Base-by-base conservation (phyloP, 2,329 filamentous ascomycete species). In the Pyrenophora graminea region DNA sequence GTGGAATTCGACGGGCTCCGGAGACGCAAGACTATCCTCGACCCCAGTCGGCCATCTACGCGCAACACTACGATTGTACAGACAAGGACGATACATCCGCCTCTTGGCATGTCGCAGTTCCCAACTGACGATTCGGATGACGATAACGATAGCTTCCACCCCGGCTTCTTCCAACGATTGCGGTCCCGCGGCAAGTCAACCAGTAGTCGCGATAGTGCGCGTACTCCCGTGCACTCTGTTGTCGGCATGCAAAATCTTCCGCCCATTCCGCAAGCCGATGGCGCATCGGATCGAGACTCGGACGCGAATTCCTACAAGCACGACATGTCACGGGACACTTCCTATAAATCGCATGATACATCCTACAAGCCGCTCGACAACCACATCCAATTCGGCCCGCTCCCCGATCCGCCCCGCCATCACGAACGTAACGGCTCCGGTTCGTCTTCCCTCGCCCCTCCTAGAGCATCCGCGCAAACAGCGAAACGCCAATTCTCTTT, bases 1-100 rank as follows among this genome's bases (percentile, higher is more conserved):
- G 88, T 90, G 55, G 91, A 97, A 74, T 99, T 91, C 87, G 94
- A 97, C 74, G 94, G 94, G 4, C 76, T 99, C 44, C 83, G 93
- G 64, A 82, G 91, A 63, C 82, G 94, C 45, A 84, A 79, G 68
- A 87, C 84, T 2, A 71, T 85, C 38, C 58, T 81, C 17, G 78
- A 77, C 19, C 70, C 77, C 34, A 77, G 77, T 39, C 57, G 62
- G 18, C 59, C 58, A 27, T 25, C 74, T 57, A 41, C 58, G 3
- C 64, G 66, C 33, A 61, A 50, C 39, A 59, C 51, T 17, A 76
- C 77, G 4, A 61, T 82, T 13, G 69, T 72, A 38, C 76, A 75
- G 17, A 65, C 73, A 62, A 83, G 79, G 60, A 81, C 79, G 0
- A 61, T 80, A 0, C 89, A 94, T 67, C 90, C 89, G 1, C 91